phyloP scores from a whole-genome alignment of 78 protist genomes.

The Chrysochromulina tobinii region DNA sequence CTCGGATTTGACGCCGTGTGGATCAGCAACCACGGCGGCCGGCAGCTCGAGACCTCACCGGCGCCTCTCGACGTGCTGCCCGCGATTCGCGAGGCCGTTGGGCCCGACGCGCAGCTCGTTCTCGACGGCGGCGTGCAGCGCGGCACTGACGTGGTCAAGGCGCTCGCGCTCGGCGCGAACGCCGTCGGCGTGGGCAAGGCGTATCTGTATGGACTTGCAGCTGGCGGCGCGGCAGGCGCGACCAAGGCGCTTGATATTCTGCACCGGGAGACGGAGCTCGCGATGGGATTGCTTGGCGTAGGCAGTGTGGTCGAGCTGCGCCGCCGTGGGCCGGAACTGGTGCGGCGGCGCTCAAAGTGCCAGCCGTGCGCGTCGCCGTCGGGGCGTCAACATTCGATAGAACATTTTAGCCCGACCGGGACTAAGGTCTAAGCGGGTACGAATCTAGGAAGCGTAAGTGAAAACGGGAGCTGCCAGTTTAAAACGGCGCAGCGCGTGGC shows the following conservation, averaged over 20 bases:
- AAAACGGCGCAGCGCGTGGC: too few relatives aligned
- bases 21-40: conserved; percentile 15
- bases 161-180: conserved; percentile 7
- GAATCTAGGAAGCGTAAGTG: too few relatives aligned
- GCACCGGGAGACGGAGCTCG: neutral
- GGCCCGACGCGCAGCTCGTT: neutral
- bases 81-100: neutral
- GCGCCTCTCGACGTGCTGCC: neutral
- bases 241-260: neutral
- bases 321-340: too few relatives aligned
- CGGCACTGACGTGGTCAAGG: neutral
- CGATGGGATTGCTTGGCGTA: conserved; percentile 1
- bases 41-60: neutral
- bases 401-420: too few relatives aligned
- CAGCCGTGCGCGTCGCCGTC: too few relatives aligned
- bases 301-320: neutral
- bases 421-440: too few relatives aligned
- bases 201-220: neutral
- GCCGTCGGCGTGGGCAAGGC: neutral
- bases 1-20: neutral
- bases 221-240: neutral
- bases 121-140: conserved; percentile 24
- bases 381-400: too few relatives aligned
- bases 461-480: too few relatives aligned
- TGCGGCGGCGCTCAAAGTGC: too few relatives aligned